Base-by-base conservation (phyloP, 768 basidiomycete genomes). In the Calocybe cyanea region DNA sequence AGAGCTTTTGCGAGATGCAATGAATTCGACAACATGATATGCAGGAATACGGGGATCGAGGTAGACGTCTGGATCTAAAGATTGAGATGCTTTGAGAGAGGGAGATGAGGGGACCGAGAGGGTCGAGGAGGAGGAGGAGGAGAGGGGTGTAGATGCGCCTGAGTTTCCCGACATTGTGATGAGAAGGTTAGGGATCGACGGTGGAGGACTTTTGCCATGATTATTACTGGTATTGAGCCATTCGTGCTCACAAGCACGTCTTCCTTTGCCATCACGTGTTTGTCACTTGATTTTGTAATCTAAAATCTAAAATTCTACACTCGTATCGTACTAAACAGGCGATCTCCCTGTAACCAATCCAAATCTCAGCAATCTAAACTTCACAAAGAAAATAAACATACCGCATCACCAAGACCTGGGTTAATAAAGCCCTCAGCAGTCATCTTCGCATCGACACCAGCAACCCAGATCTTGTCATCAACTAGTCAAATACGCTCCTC, bases 371-470 rank as follows among this genome's bases (percentile, higher is more conserved):
- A 11, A 28, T 28, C 25, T 6, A 28, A 28, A 28, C 6, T 11
- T n/a, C n/a, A n/a, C 5, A 28, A 11, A 28, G 11, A 28, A 28
- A 28, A 21, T 41, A 17, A 24, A 73, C 87, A 60, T 58, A 90
- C 91, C 19, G 89, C 81, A 64, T 96, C 94, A 4, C 94, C 94
- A 35, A 95, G 73, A 15, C 94, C 94, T 8, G 94, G 94, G n/a
- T 69, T 76, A 48, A 98, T 87, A 51, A 92, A 71, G 6, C 94
- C 95, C 14, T 87, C 76, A 0, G 51, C 35, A 0, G 89, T 93
- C 50, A 98, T 62, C 0, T 72, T 60, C 5, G 81, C 65, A 58
- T 96, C 93, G 9, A 94, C 77, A 1, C 82, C 88, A 15, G 87
- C 90, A 32, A 81, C 83, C 86, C 87, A 95, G 33, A 95, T 84